Evolutionary conservation across 108 stramenopile genomes (phyloP), one percentile per base, ranked within the genome.

Genomic region (Cyclotella cryptica): DNA sequence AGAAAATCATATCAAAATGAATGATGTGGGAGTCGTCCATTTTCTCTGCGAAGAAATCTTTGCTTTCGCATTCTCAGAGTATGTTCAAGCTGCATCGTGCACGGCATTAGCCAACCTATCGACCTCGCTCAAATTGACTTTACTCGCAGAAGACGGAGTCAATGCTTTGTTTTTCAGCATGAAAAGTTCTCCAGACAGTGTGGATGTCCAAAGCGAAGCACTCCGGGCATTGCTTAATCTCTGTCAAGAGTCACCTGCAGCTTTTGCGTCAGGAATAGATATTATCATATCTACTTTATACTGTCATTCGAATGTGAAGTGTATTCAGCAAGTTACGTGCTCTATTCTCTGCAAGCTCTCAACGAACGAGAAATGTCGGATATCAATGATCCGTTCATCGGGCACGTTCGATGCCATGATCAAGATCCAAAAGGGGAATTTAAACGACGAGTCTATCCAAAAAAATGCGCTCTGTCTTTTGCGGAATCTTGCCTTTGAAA

Each of bases 41-140:
- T 1, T 46, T 28, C 26, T 75, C 28, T 66, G 65, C 10, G 46
- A 75, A 26, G 49, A 49, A 15, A 52, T 75, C n/a, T 26, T 57
- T 55, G 44, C 43, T 18, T 55, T 62, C 19, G 21, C 18, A 30
- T 49, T 22, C 18, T 75, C 66, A 0, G 64, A 57, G 47, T 64
- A 66, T 19, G 53, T 75, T n/a, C 12, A 14, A 3, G 40, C 22
- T 3, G 65, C 42, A 29, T 46, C 47, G 18, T 75, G 74, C 30
- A 66, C 65, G n/a, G 65, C 74, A 14, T 18, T 75, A 29, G 74
- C 74, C 14, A 75, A 75, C 45, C 64, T 75, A 14, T 57, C 65
- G 17, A 52, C 61, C 17, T 66, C 74, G 39, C 26, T 51, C 24
- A 75, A 65, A 66, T 19, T 24, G 24, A 41, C 0, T 24, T 63